Evolutionary conservation across 2,329 filamentous ascomycete genomes (phyloP).

Genomic region (Colletotrichum costaricense): DNA sequence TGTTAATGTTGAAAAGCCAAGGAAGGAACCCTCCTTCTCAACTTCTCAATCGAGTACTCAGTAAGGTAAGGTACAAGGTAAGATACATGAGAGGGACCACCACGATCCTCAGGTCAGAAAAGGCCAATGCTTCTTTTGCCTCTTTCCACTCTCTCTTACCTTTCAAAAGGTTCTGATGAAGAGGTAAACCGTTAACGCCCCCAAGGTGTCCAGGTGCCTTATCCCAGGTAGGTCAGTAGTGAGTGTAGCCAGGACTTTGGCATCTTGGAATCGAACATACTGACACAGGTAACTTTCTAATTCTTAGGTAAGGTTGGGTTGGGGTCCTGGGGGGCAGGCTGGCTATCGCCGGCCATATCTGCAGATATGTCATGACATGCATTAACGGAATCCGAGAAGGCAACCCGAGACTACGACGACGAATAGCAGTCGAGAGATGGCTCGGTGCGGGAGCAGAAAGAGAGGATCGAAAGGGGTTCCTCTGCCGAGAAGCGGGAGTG

Average conservation of each 20-base stretch:
- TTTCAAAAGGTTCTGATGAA: not conserved
- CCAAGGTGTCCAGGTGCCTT: not conserved
- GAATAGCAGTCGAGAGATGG: not conserved
- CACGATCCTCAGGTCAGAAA: not conserved
- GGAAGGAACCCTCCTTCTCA: conserved; percentile 4
- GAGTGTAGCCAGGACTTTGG: not conserved
- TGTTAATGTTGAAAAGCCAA: conserved; percentile 14
- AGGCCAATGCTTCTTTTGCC: not conserved
- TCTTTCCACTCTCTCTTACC: not conserved
- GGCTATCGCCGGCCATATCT: conserved; percentile 1
- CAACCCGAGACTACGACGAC: not conserved
- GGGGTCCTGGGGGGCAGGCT: too few relatives aligned
- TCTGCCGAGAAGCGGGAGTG: not conserved
- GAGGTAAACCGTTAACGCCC: not conserved
- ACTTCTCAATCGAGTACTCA: too few relatives aligned
- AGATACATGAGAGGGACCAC: not conserved
- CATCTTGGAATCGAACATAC: not conserved
- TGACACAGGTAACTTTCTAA: not conserved
- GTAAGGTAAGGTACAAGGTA: too few relatives aligned
- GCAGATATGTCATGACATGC: not conserved
- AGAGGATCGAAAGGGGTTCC: not conserved
- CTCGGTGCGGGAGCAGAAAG: not conserved
- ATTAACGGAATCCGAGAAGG: conserved; percentile 2
- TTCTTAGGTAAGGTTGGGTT: not conserved
- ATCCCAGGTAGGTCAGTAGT: not conserved